These are phyloP conservation scores for Sporothrix schenckii DNA, from an alignment of 2,329 filamentous ascomycete species.

Conservation along the genomic window DNA sequence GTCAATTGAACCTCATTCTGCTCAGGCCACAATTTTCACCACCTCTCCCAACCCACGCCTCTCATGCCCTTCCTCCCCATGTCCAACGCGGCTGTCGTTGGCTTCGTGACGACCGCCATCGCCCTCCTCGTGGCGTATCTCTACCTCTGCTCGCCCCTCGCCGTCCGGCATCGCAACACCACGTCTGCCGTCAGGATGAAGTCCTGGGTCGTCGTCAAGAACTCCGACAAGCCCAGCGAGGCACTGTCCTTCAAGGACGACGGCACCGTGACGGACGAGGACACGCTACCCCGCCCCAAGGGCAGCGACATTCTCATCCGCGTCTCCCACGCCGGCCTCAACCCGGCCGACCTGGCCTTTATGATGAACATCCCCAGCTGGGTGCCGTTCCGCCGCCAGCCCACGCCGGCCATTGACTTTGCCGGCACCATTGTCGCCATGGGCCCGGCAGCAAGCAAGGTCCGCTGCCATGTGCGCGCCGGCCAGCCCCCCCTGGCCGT, in stretches of 20 bases:
- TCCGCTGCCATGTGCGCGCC: conserved; percentile 8
- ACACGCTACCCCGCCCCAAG: conserved; percentile 34
- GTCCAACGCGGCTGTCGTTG: background rate
- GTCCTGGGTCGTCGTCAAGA: conserved; percentile 40
- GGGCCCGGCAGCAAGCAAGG: conserved; percentile 35
- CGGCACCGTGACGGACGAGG: background rate
- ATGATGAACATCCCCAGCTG: conserved; percentile 41
- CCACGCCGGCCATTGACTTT: conserved; percentile 45
- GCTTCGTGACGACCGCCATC: background rate
- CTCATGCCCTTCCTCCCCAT: background rate
- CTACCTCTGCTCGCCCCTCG: background rate
- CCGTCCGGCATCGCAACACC: background rate
- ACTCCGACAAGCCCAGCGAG: conserved; percentile 37
- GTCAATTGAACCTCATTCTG: background rate
- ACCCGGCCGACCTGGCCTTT: conserved; percentile 45
- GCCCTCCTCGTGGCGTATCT: background rate
- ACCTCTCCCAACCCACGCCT: background rate
- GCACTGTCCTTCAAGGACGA: conserved; percentile 38
- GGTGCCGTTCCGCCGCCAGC: conserved; percentile 41
- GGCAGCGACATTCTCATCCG: conserved; percentile 40
- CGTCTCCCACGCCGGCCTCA: conserved; percentile 44
- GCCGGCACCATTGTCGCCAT: conserved; percentile 42
- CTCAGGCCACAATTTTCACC: background rate
- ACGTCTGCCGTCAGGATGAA: conserved; percentile 36
- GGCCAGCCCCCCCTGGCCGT: conserved; percentile 32